A percentile compares a stretch with the other conserved stretches of the same genome.
Evolutionary conservation across 208 protist genomes (phyloP).

Genomic region (Spongospora subterranea): DNA sequence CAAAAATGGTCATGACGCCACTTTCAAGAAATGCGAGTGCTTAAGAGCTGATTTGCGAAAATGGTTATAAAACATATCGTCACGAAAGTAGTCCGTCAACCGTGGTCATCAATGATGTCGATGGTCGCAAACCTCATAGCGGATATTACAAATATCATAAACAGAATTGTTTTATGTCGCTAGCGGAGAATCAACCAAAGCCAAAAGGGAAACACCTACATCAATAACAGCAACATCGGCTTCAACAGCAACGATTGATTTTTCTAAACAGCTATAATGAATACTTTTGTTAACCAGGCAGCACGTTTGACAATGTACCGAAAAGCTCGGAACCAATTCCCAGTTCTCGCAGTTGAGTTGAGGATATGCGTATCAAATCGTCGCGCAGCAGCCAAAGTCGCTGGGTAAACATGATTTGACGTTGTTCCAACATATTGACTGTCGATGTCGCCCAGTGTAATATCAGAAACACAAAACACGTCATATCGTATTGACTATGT

Average conservation of each 20-base stretch:
- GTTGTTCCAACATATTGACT: neutral
- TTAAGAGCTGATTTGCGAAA: too few species aligned
- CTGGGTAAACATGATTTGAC: neutral
- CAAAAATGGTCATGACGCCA: too few species aligned
- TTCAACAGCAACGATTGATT: neutral
- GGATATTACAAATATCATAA: too few species aligned
- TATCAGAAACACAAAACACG: neutral
- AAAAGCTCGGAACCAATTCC: neutral
- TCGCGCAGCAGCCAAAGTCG: neutral
- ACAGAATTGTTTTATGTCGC: neutral
- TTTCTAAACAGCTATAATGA: neutral
- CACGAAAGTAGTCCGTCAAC: too few species aligned
- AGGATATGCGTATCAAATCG: neutral
- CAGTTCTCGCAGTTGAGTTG: neutral
- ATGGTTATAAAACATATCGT: too few species aligned
- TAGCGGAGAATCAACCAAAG: neutral
- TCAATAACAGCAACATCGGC: neutral
- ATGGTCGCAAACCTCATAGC: too few species aligned
- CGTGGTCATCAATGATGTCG: too few species aligned
- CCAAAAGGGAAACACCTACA: neutral
- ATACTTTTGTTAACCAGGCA: neutral
- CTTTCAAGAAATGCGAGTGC: too few species aligned
- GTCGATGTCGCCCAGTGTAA: constrained; percentile 7
- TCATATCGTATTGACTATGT: neutral
- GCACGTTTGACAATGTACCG: neutral